These are phyloP conservation scores for Porogramme epimiltina DNA, from an alignment of 1,284 basidiomycete species.

Conservation along the genomic window DNA sequence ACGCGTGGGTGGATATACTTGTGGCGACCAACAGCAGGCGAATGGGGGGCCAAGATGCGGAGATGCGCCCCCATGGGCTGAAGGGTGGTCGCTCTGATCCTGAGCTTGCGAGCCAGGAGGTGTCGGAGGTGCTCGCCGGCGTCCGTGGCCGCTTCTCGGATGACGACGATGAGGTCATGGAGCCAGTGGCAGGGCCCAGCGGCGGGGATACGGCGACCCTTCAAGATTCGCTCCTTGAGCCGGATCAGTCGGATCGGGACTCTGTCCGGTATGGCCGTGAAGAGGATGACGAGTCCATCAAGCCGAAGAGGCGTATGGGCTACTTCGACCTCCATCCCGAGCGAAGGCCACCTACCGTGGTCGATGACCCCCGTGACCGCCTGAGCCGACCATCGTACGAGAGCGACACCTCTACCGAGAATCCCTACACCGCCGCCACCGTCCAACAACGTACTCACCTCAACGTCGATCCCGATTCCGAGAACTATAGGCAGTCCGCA, in stretches of 20 bases:
- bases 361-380: slow-evolving; percentile 34
- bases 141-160: slow-evolving; percentile 55
- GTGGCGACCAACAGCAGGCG: slow-evolving; percentile 66
- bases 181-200: slow-evolving; percentile 34
- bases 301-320: slow-evolving; percentile 42
- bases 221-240: slow-evolving; percentile 24
- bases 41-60: slow-evolving; percentile 61
- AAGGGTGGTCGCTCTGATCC: slow-evolving; percentile 57
- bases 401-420: slow-evolving; percentile 25
- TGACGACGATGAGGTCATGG: slow-evolving; percentile 43
- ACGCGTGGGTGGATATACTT: slow-evolving; percentile 85
- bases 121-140: slow-evolving; percentile 67
- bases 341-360: slow-evolving; percentile 42
- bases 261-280: slow-evolving; percentile 32
- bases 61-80: slow-evolving; percentile 36
- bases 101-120: slow-evolving; percentile 70
- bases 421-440: slow-evolving; percentile 15
- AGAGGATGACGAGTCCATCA: slow-evolving; percentile 31
- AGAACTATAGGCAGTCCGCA: slow-evolving; percentile 10
- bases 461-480: slow-evolving; percentile 4
- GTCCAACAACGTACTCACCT: slow-evolving; percentile 13
- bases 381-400: slow-evolving; percentile 28
- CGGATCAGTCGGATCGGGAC: slow-evolving; percentile 14
- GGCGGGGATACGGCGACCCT: slow-evolving; percentile 23
- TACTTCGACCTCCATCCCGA: slow-evolving; percentile 75